Conservation (phyloP, 2,329 filamentous ascomycete species). For the Pseudogymnoascus pannorum region DNA sequence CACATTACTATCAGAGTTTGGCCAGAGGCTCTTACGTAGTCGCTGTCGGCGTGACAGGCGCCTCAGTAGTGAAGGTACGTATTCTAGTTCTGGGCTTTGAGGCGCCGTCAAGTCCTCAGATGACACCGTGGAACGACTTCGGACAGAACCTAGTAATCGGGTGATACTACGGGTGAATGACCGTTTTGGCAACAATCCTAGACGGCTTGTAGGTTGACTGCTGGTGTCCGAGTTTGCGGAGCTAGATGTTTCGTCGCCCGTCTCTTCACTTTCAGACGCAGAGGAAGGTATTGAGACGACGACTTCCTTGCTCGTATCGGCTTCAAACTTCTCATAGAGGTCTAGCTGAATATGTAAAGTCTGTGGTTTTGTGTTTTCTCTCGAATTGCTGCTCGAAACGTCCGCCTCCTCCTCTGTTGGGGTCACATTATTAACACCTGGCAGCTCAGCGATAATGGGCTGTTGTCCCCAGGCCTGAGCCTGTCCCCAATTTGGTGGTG, state of each 20-base stretch:
- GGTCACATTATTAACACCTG: background rate
- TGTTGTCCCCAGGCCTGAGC: background rate
- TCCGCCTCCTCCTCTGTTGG: background rate
- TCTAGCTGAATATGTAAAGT: background rate
- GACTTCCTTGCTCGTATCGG: background rate
- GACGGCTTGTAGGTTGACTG: background rate
- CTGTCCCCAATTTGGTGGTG: slow-evolving; percentile 9
- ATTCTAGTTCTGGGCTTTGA: background rate
- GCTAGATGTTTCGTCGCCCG: background rate
- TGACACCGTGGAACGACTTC: background rate
- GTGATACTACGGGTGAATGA: background rate
- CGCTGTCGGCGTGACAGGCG: background rate
- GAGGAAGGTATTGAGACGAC: background rate
- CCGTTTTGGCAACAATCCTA: background rate
- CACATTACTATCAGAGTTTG: background rate
- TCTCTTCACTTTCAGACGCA: background rate
- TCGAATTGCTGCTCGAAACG: background rate
- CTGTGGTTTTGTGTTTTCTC: background rate
- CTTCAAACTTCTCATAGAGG: background rate
- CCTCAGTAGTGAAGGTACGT: background rate
- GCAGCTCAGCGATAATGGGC: background rate
- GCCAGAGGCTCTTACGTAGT: background rate
- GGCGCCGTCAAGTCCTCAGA: background rate
- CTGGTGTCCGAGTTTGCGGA: background rate
- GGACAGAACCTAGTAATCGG: background rate